Base-by-base conservation (phyloP, 306 rosid species). In the Psophocarpus tetragonolobus region DNA sequence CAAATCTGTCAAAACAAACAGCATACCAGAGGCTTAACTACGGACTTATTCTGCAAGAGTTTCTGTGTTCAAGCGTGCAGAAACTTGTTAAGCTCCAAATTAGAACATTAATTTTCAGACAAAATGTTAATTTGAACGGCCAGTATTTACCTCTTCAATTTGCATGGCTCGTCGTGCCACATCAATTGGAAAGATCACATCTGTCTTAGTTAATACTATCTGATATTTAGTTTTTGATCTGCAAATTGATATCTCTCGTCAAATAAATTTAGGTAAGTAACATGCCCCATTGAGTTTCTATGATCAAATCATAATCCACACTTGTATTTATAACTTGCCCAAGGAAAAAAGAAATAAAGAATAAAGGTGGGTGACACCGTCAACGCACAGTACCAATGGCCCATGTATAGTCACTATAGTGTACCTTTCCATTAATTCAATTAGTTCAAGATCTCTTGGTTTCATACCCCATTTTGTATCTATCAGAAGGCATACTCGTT, bases 391-490 rank as follows among this genome's bases (percentile, higher is more conserved):
- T 30, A 47, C 66, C 8, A 57, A 38, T 20, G 44, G 24, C 65
- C 12, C 26, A 47, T 11, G 84, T 35, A 29, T 27, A n/a, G n/a
- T n/a, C n/a, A n/a, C n/a, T n/a, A n/a, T n/a, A 10, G n/a, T 48
- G 44, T 85, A 91, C 99, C 99, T 95, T 81, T 95, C 97, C 99
- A 95, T 95, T 73, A 95, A 76, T 79, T 86, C 84, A 60, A 95
- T 86, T 72, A 95, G 96, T 83, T 92, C 97, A 41, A 32, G 88
- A 81, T 92, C 99, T 87, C 97, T 91, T 32, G 99, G 97, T 84
- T 92, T 95, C 98, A 92, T 86, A 66, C 99, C 97, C 94, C 99
- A 92, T 86, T 95, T 91, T 74, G 99, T 91, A 73, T 92, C 99
- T 58, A 91, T 84, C 77, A 91, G 88, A 69, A 95, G 91, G 82